Evolutionary conservation across 208 protist genomes (phyloP).

Genomic region (Angomonas desouzai): DNA sequence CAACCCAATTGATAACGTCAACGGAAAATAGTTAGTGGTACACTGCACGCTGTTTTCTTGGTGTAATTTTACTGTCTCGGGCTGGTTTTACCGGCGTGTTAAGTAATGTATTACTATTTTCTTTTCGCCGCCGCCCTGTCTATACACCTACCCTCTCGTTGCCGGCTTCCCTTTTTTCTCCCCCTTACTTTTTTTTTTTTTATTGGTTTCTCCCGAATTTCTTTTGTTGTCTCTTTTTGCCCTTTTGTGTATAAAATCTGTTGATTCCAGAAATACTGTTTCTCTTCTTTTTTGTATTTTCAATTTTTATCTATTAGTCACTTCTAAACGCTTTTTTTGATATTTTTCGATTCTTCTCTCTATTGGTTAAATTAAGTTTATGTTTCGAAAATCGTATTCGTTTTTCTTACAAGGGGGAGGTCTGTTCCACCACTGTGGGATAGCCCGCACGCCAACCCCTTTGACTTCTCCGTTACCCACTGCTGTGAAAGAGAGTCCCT

Average conservation of each 20-base stretch:
- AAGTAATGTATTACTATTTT: too few species aligned
- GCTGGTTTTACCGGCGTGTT: too few species aligned
- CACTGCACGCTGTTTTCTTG: too few species aligned
- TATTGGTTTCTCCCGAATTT: neutral
- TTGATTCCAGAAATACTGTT: too few species aligned
- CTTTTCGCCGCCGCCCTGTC: too few species aligned
- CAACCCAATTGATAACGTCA: neutral
- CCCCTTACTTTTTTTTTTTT: slow-evolving; percentile 13
- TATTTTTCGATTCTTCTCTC: slow-evolving; percentile 9
- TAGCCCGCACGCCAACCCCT: neutral
- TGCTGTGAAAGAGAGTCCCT: neutral
- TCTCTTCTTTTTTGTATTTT: slow-evolving; percentile 14
- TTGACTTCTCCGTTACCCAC: neutral
- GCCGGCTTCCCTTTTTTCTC: neutral
- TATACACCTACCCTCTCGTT: too few species aligned
- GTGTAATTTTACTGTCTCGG: too few species aligned
- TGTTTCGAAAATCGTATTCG: neutral
- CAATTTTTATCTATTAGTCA: neutral
- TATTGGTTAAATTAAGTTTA: neutral
- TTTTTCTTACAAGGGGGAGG: neutral
- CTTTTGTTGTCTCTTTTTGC: neutral
- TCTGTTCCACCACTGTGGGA: too few species aligned
- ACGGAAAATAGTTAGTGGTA: too few species aligned
- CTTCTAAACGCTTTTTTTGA: neutral
- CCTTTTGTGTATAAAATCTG: too few species aligned